Conservation (phyloP, 805 yeast species). For the Candida fluviatilis region DNA sequence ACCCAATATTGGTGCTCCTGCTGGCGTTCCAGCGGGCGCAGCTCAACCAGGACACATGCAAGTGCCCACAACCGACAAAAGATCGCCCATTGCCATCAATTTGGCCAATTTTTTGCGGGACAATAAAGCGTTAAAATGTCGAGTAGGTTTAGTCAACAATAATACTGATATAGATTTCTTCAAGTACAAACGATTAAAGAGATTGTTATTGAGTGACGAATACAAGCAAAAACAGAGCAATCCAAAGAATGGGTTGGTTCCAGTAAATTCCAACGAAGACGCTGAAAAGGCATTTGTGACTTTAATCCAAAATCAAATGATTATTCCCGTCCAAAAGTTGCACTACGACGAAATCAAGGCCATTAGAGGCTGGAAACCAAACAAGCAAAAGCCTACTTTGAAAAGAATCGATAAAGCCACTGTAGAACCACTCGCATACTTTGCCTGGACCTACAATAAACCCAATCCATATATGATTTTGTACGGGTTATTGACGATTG, state of each 20-base stretch:
- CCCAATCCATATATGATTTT: slow-evolving; percentile 61
- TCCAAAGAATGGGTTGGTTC: slow-evolving; percentile 40
- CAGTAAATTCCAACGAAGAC: slow-evolving; percentile 44
- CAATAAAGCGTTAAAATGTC: slow-evolving; percentile 65
- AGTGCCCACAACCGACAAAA: slow-evolving; percentile 14
- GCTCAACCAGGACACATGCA: slow-evolving; percentile 8
- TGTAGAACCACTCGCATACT: slow-evolving; percentile 64
- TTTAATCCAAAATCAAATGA: slow-evolving; percentile 68
- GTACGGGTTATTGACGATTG: slow-evolving; percentile 63
- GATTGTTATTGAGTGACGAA: slow-evolving; percentile 74
- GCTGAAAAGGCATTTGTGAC: slow-evolving; percentile 61
- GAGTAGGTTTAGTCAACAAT: slow-evolving; percentile 74
- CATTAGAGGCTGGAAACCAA: slow-evolving; percentile 54
- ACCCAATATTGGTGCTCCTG: not conserved
- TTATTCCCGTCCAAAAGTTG: slow-evolving; percentile 73
- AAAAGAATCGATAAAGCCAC: slow-evolving; percentile 53
- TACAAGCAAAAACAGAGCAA: slow-evolving; percentile 52
- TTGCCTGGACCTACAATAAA: slow-evolving; percentile 77
- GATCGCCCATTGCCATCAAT: slow-evolving; percentile 54
- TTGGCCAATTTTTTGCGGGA: slow-evolving; percentile 70
- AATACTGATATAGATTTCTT: slow-evolving; percentile 74
- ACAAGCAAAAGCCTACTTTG: slow-evolving; percentile 60
- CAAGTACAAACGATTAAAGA: slow-evolving; percentile 74
- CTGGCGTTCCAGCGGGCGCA: slow-evolving; percentile 3
- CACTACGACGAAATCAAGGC: slow-evolving; percentile 63